Percentiles rank a stretch among this genome's conserved stretches.
Conservation (phyloP, 768 basidiomycete species). For the Krasilnikovozyma curviuscula region DNA sequence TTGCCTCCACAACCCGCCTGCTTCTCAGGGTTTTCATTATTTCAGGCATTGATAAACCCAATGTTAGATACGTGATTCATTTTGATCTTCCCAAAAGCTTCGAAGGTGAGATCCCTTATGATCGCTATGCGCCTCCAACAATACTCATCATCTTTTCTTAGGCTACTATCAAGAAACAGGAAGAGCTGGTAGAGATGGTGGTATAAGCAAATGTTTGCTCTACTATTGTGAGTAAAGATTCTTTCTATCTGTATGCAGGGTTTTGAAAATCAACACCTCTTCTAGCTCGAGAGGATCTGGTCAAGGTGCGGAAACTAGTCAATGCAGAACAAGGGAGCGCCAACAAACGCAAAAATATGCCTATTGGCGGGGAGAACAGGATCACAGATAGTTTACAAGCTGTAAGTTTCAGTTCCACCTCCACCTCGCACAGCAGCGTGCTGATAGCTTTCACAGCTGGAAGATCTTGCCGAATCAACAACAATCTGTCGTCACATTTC, state of each 20-base stretch:
- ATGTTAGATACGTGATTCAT: constrained; percentile 61
- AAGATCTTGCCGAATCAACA: constrained; percentile 21
- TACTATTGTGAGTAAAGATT: constrained; percentile 59
- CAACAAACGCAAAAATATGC: constrained; percentile 28
- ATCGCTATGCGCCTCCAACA: neutral
- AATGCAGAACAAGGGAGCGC: constrained; percentile 33
- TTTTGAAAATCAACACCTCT: neutral
- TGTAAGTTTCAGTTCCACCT: constrained; percentile 32
- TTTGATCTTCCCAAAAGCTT: constrained; percentile 66
- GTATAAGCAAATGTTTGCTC: constrained; percentile 53
- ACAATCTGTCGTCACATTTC: constrained; percentile 32
- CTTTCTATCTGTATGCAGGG: neutral
- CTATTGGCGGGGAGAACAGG: constrained; percentile 39
- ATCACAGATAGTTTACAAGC: constrained; percentile 43
- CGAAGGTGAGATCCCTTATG: constrained; percentile 36
- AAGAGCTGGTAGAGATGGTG: constrained; percentile 58
- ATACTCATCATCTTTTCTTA: constrained; percentile 17
- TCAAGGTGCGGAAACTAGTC: constrained; percentile 39
- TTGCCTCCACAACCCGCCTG: neutral
- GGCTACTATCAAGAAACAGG: constrained; percentile 80
- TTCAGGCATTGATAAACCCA: constrained; percentile 57
- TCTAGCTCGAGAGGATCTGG: constrained; percentile 55
- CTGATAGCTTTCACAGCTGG: constrained; percentile 34
- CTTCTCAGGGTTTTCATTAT: neutral
- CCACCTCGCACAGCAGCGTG: no score